Evolutionary conservation across 2,329 filamentous ascomycete species (phyloP), one percentile per base, ranked within the genome.

Genomic region (Helotiales sp.): DNA sequence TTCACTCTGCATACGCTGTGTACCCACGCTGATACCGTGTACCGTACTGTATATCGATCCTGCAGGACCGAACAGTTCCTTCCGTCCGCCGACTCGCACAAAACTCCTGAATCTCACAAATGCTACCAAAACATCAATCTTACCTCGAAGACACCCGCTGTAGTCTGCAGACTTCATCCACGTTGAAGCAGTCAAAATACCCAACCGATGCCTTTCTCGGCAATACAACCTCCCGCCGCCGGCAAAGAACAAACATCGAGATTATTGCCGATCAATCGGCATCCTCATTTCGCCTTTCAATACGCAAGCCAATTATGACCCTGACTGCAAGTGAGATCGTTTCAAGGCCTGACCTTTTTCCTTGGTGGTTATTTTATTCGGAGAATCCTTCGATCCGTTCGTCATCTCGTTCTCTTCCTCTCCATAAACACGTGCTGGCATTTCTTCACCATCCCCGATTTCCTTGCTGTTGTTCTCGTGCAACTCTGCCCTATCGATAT

Each of bases 221-320:
- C 24, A 40, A 15, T 50, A 45, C 61, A 45, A 50, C 61, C 50
- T 32, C 50, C 40, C 40, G 40, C 40, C 40, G 40, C 40, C 40
- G 40, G 40, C 40, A 20, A 43, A 43, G 15, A 43, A 5, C 40
- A 43, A 43, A 40, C 34, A 43, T 43, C 40, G 8, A 55, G 17
- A 6, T 26, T 17, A 43, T 34, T 52, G 34, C 22, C 50, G 61
- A 63, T 63, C 61, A 30, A 55, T 57, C 61, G 50, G 49, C 40
- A 30, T 32, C 50, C 40, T 63, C 61, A 63, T 63, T 63, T 63
- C 50, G 6, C 3, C 47, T 17, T 28, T 55, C 34, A 10, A 20
- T 24, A 32, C 22, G 47, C 61, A 26, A 28, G 22, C 61, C 61
- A 63, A 63, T 63, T 50, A 63, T 34, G 5, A 59, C 40, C 55